A percentile compares a stretch with the other conserved stretches of the same genome.
These are phyloP conservation scores for Trichosporon sp. DNA, from an alignment of 1,284 basidiomycete genomes.

Conservation along the genomic window DNA sequence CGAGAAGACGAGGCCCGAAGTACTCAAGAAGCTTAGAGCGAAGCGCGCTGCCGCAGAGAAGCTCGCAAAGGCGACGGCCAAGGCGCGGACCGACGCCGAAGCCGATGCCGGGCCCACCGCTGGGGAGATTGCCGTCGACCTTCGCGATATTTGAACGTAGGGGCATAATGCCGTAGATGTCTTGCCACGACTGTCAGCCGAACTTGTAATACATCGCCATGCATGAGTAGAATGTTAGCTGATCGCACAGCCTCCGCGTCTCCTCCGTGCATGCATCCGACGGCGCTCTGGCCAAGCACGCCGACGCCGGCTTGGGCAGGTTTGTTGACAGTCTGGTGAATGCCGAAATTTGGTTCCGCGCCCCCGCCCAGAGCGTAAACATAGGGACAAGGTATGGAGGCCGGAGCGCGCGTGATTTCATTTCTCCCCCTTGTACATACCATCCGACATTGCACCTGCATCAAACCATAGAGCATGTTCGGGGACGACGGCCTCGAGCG, in stretches of 20 bases:
- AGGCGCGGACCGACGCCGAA: not conserved
- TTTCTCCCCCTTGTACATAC: not conserved
- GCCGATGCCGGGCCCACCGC: not conserved
- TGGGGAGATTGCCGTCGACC: not conserved
- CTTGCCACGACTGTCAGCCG: not conserved
- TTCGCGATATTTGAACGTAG: not conserved
- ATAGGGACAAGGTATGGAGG: not conserved
- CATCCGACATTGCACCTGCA: not conserved
- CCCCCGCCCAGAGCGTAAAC: not conserved
- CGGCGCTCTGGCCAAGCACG: not conserved
- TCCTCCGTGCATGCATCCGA: not conserved
- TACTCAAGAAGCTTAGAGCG: not conserved
- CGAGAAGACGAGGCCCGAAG: not conserved
- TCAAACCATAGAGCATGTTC: slow-evolving; percentile 35
- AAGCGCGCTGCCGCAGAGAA: not conserved
- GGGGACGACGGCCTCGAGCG: slow-evolving; percentile 44
- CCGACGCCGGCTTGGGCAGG: not conserved
- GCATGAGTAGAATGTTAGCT: not conserved
- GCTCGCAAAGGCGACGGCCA: not conserved
- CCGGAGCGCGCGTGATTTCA: not conserved
- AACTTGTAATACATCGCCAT: not conserved
- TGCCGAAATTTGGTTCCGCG: not conserved
- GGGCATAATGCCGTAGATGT: not conserved
- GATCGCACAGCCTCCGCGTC: not conserved
- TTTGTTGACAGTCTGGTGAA: not conserved